Base-by-base conservation (phyloP, 73 alveolate species). In the Paramecium pentaurelia region DNA sequence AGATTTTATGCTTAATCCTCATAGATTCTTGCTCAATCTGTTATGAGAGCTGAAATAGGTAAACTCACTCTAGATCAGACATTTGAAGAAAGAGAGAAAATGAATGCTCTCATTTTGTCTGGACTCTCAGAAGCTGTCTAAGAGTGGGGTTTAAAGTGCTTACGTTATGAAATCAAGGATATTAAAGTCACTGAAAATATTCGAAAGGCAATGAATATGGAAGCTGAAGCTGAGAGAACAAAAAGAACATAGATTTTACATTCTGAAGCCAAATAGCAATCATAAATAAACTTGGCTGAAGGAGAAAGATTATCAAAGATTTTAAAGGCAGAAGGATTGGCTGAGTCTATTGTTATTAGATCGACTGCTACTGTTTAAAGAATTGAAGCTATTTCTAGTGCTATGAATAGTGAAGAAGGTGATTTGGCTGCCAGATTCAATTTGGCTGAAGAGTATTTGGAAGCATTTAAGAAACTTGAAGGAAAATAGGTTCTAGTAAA, bases 41-140 rank as follows among this genome's bases (percentile, higher is more conserved):
- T 99, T 27, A 96, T 97, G 98, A 95, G 99, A 88, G 93, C 98
- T 34, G 99, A 97, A 60, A 95, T 97, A 8, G 99, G 99, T 47
- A 92, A 83, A 42, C 49, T 92, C 47, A 90, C 97, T 12, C 71
- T 96, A 2, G 97, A 96, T 84, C 70, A 96, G 89, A 96, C 97
- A 20, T 97, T 97, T 92, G 98, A 96, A 51, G 98, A 95, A 58
- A 86, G 99, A 47, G 99, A 95, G 6, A 85, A 84, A 34, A 92
- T 97, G 64, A 97, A 97, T 93, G 80, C 51, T 44, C 91, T 92
- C n/a, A 97, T 97, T 64, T 95, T 97, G 71, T 91, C 88, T 12
- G 95, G 95, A 12, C 93, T 97, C 1, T 88, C 95, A 42, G 93
- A 95, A 18, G 98, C 97, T 49, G 89, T 97, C 22, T 37, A 93